Percentiles rank a stretch among this genome's conserved stretches.
Evolutionary conservation across 2,329 filamentous ascomycete species (phyloP).

Genomic region (Fusarium sp.): DNA sequence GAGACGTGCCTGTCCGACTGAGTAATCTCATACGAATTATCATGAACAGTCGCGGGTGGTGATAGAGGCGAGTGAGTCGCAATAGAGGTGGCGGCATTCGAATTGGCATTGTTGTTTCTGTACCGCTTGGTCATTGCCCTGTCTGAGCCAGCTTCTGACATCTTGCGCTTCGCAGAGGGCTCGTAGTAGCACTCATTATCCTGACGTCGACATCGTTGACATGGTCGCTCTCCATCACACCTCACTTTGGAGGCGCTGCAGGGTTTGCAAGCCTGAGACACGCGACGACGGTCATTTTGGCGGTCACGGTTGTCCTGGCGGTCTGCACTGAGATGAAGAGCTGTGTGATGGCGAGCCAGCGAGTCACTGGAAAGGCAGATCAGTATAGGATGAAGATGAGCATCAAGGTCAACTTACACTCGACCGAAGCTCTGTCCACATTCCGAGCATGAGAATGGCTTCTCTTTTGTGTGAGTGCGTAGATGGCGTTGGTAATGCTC

Average conservation of each 20-base stretch:
- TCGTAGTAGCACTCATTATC: constrained; percentile 8
- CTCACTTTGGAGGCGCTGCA: constrained; percentile 1
- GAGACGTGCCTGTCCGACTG: neutral
- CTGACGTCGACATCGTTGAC: constrained; percentile 4
- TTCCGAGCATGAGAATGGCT: constrained; percentile 9
- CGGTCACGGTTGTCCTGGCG: neutral
- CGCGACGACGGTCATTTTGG: neutral
- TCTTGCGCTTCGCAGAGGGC: constrained; percentile 8
- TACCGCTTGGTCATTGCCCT: neutral
- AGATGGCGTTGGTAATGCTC: constrained; percentile 9
- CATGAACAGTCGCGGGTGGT: neutral
- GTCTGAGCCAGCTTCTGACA: neutral
- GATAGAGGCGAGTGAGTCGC: neutral
- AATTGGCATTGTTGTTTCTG: neutral
- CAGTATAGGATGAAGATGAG: neutral
- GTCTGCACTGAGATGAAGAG: neutral
- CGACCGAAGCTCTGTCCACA: constrained; percentile 14
- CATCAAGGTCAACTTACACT: neutral
- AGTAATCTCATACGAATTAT: neutral
- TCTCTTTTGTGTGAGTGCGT: constrained; percentile 12
- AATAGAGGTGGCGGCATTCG: neutral
- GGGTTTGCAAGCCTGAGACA: constrained; percentile 7
- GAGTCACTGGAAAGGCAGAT: neutral
- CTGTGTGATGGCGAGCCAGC: constrained; percentile 10
- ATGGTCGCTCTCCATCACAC: neutral